Evolutionary conservation across 768 basidiomycete species (phyloP), one percentile per base, ranked within the genome.

Genomic region (Lepiota subincarnata): DNA sequence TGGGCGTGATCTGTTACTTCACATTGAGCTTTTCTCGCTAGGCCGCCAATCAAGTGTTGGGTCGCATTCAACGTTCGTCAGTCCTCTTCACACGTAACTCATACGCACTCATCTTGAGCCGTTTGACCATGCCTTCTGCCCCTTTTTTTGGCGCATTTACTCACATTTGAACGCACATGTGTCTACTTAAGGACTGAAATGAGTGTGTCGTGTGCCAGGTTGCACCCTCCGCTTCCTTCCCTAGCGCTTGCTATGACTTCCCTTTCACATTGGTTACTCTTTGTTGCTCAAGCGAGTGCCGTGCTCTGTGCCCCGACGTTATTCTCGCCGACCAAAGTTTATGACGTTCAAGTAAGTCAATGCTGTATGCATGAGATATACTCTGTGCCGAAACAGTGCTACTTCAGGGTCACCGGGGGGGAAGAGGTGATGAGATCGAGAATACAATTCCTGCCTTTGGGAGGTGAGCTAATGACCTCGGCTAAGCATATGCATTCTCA

Each of bases 401-500:
- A n/a, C 7, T 48, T 8, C 51, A 89, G 86, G 87, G 80, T 14
- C 87, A 89, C 65, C 81, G 88, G 47, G 89, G 89, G 28, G 83
- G 86, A 56, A 78, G 89, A 64, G 89, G 89, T 14, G 83, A 86
- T 62, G 79, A 81, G 4, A 74, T 86, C 28, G 89, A 92, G 70
- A 90, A 78, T 62, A 84, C 80, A 11, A 70, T 91, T 22, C 84
- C 84, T 1, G 78, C 82, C 55, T 91, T 91, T 67, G 89, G 89
- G 54, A 87, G 86, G 87, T 87, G 70, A 53, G 68, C 53, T 12
- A 38, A 28, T 53, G n/a, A 44, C n/a, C 24, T 35, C 16, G 35
- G 14, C 31, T 35, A 43, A 19, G 3, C 4, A 37, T 31, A 43
- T 41, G 46, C 48, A 16, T 41, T 12, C 39, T 38, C 50, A 28